phyloP scores from a whole-genome alignment of 192 early-diverging fungal genomes.

The Globomyces pollinis-pini region DNA sequence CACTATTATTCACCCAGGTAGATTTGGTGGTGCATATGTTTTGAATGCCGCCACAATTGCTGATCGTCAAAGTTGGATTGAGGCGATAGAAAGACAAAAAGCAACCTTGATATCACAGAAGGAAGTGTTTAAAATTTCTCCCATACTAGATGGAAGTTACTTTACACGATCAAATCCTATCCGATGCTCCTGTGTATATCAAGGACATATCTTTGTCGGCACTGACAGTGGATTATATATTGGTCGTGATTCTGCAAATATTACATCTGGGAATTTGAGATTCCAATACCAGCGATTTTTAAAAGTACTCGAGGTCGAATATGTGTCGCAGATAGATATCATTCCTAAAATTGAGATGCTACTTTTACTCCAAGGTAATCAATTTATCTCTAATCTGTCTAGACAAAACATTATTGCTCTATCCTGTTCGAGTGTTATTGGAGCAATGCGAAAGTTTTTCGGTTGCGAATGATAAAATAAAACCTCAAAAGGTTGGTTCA shows the following conservation, averaged over 20 bases:
- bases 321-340: constrained; percentile 79
- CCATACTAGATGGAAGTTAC: constrained; percentile 34
- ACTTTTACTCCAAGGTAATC: constrained; percentile 73
- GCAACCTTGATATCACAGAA: constrained; percentile 27
- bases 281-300: too few relatives aligned
- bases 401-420: too few relatives aligned
- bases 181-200: constrained; percentile 45
- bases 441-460: constrained; percentile 13
- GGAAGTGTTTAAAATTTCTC: constrained; percentile 54
- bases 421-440: constrained; percentile 10
- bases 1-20: constrained; percentile 65
- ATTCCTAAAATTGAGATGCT: constrained; percentile 68
- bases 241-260: constrained; percentile 50
- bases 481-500: constrained; percentile 49
- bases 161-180: constrained; percentile 49
- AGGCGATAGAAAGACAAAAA: constrained; percentile 65
- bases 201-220: constrained; percentile 65
- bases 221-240: constrained; percentile 81
- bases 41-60: constrained; percentile 71
- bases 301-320: constrained; percentile 56
- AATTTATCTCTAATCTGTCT: constrained; percentile 12
- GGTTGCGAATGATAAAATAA: too few relatives aligned
- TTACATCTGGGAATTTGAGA: too few relatives aligned
- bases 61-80: constrained; percentile 74
- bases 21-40: constrained; percentile 57